Percentiles rank a stretch among this genome's conserved stretches.
These are phyloP conservation scores for Cordyceps militaris DNA, from an alignment of 2,329 filamentous ascomycete species.

Conservation along the genomic window DNA sequence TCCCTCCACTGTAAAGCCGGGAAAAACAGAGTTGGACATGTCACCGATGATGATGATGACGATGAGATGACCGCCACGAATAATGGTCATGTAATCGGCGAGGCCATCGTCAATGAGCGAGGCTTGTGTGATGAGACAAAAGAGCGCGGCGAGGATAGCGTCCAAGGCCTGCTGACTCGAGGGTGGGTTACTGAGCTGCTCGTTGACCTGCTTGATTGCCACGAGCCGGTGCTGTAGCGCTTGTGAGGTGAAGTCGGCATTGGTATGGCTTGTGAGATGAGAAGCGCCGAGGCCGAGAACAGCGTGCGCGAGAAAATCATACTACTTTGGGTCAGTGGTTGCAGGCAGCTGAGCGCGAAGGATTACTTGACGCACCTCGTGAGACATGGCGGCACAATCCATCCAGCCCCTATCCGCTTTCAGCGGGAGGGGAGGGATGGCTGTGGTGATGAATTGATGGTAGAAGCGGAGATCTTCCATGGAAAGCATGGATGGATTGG, in stretches of 20 bases:
- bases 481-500: slow-evolving; percentile 23
- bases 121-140: slow-evolving; percentile 30
- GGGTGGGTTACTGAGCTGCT: slow-evolving; percentile 22
- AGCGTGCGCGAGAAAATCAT: slow-evolving; percentile 31
- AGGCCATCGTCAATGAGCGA: slow-evolving; percentile 31
- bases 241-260: slow-evolving; percentile 21
- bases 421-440: slow-evolving; percentile 31
- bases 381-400: slow-evolving; percentile 28
- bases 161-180: slow-evolving; percentile 26
- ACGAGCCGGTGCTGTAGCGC: slow-evolving; percentile 30
- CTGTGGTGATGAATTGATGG: slow-evolving; percentile 41
- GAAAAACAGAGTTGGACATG: slow-evolving; percentile 19
- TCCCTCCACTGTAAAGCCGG: slow-evolving; percentile 18
- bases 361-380: slow-evolving; percentile 21
- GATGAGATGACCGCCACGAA: slow-evolving; percentile 24
- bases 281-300: slow-evolving; percentile 32
- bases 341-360: not conserved
- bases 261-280: slow-evolving; percentile 26
- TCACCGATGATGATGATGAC: slow-evolving; percentile 18
- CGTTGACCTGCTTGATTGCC: slow-evolving; percentile 30
- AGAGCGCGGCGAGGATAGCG: slow-evolving; percentile 28
- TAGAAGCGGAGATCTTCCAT: slow-evolving; percentile 42
- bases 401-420: slow-evolving; percentile 26
- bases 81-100: slow-evolving; percentile 31
- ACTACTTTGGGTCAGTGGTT: slow-evolving; percentile 18